Conservation (phyloP, 345 rosid species). For the Gossypium raimondii region DNA sequence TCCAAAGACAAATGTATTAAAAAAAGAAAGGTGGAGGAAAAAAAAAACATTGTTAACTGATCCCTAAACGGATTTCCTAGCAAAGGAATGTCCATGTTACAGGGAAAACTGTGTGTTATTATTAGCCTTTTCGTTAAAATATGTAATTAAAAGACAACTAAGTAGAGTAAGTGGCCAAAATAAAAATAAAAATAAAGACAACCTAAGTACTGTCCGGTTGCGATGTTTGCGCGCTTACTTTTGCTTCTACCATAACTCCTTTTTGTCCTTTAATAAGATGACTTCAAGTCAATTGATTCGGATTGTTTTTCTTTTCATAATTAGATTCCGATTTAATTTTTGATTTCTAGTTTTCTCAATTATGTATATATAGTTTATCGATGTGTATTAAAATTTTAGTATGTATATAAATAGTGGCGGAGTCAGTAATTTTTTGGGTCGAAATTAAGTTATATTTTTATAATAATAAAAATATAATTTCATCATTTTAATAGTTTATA, state of each 20-base stretch:
- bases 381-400: no score
- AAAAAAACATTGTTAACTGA: conserved; percentile 50
- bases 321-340: no score
- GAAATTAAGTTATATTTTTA: no score
- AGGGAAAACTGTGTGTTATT: conserved; percentile 7
- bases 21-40: neutral
- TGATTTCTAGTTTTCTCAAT: no score
- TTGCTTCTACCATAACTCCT: neutral
- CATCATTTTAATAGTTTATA: no score
- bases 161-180: neutral
- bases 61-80: conserved; percentile 55
- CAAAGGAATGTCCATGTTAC: conserved; percentile 41
- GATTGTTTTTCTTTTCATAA: no score
- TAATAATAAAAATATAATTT: no score
- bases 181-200: neutral
- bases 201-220: neutral
- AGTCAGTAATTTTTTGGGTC: no score
- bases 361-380: no score
- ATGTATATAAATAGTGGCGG: no score
- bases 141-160: neutral
- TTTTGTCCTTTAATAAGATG: no score
- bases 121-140: neutral
- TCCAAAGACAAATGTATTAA: neutral
- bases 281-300: no score
- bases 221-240: neutral